phyloP scores from a whole-genome alignment of 1,139 yeast species.

The Lodderomyces pseudojiufengensis region DNA sequence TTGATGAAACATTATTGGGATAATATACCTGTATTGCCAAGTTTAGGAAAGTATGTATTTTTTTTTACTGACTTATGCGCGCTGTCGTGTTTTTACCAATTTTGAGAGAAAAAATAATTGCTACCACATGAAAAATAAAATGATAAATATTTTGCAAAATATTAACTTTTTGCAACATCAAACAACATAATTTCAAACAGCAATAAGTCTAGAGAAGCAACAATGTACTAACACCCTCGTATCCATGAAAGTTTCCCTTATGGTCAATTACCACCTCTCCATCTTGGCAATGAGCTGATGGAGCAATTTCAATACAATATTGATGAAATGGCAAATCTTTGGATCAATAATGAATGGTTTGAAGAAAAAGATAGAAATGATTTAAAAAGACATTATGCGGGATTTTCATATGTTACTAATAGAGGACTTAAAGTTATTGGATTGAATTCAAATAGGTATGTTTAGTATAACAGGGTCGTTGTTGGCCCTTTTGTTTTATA shows the following conservation, averaged over 20 bases:
- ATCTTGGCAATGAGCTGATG: neutral
- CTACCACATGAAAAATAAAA: no score
- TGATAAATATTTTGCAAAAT: no score
- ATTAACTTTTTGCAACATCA: no score
- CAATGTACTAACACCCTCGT: no score
- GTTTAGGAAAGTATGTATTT: slow-evolving; percentile 40
- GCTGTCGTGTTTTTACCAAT: no score
- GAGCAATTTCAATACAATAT: neutral
- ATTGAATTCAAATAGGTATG: slow-evolving; percentile 52
- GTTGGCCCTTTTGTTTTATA: no score
- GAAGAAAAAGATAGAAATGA: slow-evolving; percentile 19
- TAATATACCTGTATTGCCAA: slow-evolving; percentile 58
- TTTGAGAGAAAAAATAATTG: no score
- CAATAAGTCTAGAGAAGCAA: no score
- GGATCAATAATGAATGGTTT: slow-evolving; percentile 45
- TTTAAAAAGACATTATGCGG: slow-evolving; percentile 50
- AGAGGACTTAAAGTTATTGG: slow-evolving; percentile 61
- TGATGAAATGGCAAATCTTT: slow-evolving; percentile 56
- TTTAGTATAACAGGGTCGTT: no score
- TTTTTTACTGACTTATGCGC: no score
- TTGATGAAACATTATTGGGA: slow-evolving; percentile 54
- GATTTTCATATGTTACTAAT: slow-evolving; percentile 54
- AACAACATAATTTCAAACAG: no score
- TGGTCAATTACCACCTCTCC: slow-evolving; percentile 58
- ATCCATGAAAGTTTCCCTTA: slow-evolving; percentile 75